Conservation (phyloP, 225 moss, liverwort and hornwort genomes). For the Antitrichia curtipendula region DNA sequence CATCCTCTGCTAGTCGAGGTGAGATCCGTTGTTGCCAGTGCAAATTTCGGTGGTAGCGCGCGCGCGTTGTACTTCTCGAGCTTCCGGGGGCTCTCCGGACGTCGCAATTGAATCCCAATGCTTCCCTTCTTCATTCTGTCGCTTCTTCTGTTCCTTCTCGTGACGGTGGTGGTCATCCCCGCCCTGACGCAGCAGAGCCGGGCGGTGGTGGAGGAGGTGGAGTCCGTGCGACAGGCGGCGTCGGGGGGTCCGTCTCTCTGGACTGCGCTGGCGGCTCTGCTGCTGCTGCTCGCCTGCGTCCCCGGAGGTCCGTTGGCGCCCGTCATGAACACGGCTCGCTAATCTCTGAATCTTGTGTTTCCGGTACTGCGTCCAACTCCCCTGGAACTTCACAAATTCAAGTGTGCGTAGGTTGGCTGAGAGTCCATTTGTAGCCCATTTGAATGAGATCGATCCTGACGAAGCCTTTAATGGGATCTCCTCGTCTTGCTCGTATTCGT, state of each 20-base stretch:
- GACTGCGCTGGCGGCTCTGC: constrained; percentile 1
- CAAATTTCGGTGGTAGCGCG: background rate
- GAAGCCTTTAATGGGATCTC: background rate
- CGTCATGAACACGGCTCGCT: background rate
- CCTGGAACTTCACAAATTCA: background rate
- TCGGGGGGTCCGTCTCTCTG: constrained; percentile 1
- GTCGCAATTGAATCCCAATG: background rate
- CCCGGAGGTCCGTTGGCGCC: constrained; percentile 22
- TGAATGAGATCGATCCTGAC: background rate
- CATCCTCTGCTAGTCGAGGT: background rate
- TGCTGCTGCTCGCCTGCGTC: constrained; percentile 19
- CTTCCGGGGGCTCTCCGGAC: background rate
- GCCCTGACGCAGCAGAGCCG: constrained; percentile 6
- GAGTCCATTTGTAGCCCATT: background rate
- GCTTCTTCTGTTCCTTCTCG: constrained; percentile 18
- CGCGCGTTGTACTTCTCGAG: background rate
- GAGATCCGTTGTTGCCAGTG: background rate
- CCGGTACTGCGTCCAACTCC: background rate
- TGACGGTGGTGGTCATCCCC: constrained; percentile 19
- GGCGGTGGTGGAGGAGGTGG: constrained; percentile 2
- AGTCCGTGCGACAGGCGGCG: background rate
- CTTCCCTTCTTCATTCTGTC: constrained; percentile 21
- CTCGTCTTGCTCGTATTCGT: background rate
- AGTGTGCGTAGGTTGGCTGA: background rate
- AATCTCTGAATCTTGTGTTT: background rate